Percentiles rank a stretch among this genome's conserved stretches.
These are phyloP conservation scores for Ampelomyces quisqualis DNA, from an alignment of 2,329 filamentous ascomycete species.

Conservation along the genomic window DNA sequence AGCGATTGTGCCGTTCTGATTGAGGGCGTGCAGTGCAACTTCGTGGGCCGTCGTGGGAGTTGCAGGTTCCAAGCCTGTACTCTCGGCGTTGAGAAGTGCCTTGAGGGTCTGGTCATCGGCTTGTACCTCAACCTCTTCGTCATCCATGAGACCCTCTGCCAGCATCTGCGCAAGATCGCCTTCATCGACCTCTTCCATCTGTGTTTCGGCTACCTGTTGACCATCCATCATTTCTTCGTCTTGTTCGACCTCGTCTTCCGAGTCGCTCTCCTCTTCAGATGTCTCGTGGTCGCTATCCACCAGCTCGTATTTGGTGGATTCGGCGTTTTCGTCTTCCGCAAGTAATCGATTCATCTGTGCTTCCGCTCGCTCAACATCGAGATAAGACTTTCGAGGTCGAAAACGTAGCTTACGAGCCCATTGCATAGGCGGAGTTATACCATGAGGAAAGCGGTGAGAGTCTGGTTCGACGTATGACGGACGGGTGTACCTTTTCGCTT, in stretches of 20 bases:
- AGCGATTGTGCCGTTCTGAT: constrained; percentile 27
- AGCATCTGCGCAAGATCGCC: constrained; percentile 40
- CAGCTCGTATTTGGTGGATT: constrained; percentile 60
- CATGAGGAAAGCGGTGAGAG: constrained; percentile 75
- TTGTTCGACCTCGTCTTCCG: constrained; percentile 43
- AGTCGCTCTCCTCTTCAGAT: constrained; percentile 40
- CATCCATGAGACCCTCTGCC: constrained; percentile 38
- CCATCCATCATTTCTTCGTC: constrained; percentile 48
- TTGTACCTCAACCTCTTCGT: constrained; percentile 36
- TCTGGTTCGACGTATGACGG: constrained; percentile 70
- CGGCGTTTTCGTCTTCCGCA: constrained; percentile 64
- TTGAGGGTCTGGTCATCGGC: constrained; percentile 35
- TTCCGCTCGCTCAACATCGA: constrained; percentile 83
- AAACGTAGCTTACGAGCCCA: constrained; percentile 81
- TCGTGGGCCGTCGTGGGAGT: constrained; percentile 41
- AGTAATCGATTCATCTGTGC: constrained; percentile 74
- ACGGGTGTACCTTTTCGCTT: constrained; percentile 57
- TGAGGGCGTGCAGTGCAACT: constrained; percentile 43
- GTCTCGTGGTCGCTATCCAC: constrained; percentile 49
- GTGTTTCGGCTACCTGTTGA: constrained; percentile 42
- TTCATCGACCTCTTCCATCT: constrained; percentile 44
- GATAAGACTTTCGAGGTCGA: constrained; percentile 76
- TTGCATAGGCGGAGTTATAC: constrained; percentile 84
- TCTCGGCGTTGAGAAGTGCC: constrained; percentile 29
- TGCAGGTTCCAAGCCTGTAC: constrained; percentile 29